These are phyloP conservation scores for Dictyostelium intermedium DNA, from an alignment of 78 protist genomes.

Conservation along the genomic window DNA sequence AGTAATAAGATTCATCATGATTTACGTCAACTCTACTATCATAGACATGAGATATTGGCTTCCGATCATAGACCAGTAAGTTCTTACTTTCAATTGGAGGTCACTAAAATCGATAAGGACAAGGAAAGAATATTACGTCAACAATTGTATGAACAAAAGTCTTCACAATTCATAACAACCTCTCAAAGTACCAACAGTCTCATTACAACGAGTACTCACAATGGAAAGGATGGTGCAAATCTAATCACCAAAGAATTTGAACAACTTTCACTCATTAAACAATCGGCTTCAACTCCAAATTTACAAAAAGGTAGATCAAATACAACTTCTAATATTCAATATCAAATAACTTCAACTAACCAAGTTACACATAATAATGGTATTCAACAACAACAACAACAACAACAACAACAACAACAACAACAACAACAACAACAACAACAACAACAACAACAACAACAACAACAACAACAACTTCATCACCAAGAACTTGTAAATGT, in stretches of 20 bases:
- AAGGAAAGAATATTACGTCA: constrained; percentile 66
- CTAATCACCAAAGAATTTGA: not conserved
- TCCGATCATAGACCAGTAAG: constrained; percentile 94
- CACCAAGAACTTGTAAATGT: not conserved
- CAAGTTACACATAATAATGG: not conserved
- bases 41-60: constrained; percentile 19
- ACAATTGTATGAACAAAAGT: constrained; percentile 42
- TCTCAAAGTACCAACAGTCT: not conserved
- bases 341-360: not conserved
- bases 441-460: not conserved
- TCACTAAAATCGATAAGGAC: constrained; percentile 62
- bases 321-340: not conserved
- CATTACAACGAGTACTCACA: not conserved
- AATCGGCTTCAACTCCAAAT: not conserved
- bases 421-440: not conserved
- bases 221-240: constrained; percentile 30
- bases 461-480: not conserved
- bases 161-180: not conserved
- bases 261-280: not conserved
- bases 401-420: not conserved
- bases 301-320: not conserved
- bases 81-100: constrained; percentile 60
- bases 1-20: constrained; percentile 26
- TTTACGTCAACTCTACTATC: constrained; percentile 28
- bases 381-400: not conserved